Conservation (phyloP, 192 early-diverging fungal species). For the Pilobolus umbonatus region DNA sequence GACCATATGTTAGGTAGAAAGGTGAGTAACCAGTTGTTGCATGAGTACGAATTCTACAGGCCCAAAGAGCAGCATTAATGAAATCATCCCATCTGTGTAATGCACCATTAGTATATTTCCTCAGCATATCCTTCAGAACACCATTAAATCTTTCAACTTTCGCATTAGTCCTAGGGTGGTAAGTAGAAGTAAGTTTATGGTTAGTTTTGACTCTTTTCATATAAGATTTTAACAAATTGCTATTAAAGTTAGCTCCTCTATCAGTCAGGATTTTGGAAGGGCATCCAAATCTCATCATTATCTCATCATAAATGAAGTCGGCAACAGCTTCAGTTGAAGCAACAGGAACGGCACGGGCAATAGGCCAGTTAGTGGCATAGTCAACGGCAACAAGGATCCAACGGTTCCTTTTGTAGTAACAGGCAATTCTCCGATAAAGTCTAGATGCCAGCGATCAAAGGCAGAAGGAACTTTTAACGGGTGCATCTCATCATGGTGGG, state of each 20-base stretch:
- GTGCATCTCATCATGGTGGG: background rate
- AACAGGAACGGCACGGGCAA: too few species aligned
- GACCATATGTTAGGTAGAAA: conserved; percentile 19
- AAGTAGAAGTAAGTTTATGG: conserved; percentile 17
- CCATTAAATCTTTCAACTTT: conserved; percentile 13
- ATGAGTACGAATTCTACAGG: too few species aligned
- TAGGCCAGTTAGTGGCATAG: conserved; percentile 27
- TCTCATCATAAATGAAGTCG: conserved; percentile 30
- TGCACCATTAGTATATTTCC: background rate
- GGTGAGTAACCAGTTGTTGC: background rate
- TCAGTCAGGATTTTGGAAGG: too few species aligned
- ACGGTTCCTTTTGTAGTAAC: background rate
- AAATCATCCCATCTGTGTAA: conserved; percentile 8
- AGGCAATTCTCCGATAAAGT: conserved; percentile 4
- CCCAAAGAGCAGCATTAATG: too few species aligned
- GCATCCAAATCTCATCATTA: too few species aligned
- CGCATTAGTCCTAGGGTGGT: conserved; percentile 11
- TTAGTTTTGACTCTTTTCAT: background rate
- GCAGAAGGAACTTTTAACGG: background rate
- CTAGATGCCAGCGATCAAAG: background rate
- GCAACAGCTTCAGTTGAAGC: too few species aligned
- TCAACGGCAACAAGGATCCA: conserved; percentile 25
- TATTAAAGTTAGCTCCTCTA: conserved; percentile 16
- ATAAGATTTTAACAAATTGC: background rate
- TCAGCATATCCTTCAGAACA: conserved; percentile 1